Evolutionary conservation across 192 early-diverging fungal species (phyloP).

Genomic region (Coemansia sp.): DNA sequence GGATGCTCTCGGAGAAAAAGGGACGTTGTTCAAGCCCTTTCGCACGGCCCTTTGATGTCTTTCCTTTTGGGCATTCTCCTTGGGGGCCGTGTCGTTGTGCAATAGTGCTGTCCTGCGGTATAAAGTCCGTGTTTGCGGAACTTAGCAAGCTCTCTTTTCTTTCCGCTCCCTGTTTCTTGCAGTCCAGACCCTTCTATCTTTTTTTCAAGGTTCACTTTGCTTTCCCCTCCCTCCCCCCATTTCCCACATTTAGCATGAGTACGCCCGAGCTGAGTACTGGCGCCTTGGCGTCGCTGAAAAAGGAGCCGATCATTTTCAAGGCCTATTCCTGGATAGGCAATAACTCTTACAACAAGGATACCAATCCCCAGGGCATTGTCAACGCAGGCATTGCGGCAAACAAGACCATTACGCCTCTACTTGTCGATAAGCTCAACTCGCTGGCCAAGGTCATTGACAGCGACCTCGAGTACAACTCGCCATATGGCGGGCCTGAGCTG

Average conservation of each 20-base stretch:
- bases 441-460: constrained; percentile 18
- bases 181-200: neutral
- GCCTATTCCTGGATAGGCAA: constrained; percentile 15
- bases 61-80: neutral
- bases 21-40: neutral
- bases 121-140: neutral
- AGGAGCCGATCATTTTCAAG: constrained; percentile 28
- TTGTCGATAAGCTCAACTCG: constrained; percentile 56
- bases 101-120: neutral
- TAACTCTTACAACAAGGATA: constrained; percentile 41
- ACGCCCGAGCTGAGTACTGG: constrained; percentile 33
- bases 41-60: neutral
- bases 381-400: constrained; percentile 84
- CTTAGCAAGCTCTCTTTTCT: neutral
- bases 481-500: constrained; percentile 58
- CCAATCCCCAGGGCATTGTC: constrained; percentile 70
- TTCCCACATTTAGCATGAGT: constrained; percentile 5
- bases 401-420: constrained; percentile 56
- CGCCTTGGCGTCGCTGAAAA: constrained; percentile 19
- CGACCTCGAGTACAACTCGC: constrained; percentile 46
- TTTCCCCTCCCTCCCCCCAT: neutral
- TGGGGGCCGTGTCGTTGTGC: neutral
- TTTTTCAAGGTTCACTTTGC: neutral
- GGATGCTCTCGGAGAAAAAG: neutral
- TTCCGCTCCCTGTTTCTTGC: neutral